phyloP scores from a whole-genome alignment of 257 asterid genomes.

The Solanum pennellii region DNA sequence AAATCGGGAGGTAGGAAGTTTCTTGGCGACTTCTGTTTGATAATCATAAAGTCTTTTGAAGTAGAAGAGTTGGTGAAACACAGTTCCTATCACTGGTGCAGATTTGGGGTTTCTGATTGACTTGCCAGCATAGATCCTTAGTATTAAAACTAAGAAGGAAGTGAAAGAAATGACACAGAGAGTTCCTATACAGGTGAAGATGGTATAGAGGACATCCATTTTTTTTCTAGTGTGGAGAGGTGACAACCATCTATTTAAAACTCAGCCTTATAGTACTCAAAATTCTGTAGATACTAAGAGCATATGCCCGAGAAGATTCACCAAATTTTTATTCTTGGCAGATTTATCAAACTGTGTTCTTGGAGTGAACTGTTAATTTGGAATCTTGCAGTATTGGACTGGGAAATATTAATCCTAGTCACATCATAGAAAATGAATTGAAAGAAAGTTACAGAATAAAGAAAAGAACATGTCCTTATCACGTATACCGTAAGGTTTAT shows the following conservation, averaged over 20 bases:
- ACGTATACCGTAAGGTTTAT: background rate
- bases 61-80: slow-evolving; percentile 47
- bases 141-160: slow-evolving; percentile 14
- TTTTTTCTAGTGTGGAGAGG: background rate
- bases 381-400: background rate
- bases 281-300: background rate
- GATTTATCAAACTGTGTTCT: background rate
- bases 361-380: background rate
- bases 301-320: background rate
- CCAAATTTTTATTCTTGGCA: background rate
- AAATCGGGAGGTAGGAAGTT: slow-evolving; percentile 29
- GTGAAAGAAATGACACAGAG: background rate
- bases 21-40: slow-evolving; percentile 28
- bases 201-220: background rate
- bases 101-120: slow-evolving; percentile 27
- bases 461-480: background rate
- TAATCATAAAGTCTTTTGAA: slow-evolving; percentile 41
- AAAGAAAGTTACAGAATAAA: background rate
- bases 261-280: background rate
- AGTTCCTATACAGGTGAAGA: slow-evolving; percentile 6
- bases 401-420: background rate
- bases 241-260: background rate
- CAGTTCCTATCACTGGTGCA: slow-evolving; percentile 62
- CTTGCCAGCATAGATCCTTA: slow-evolving; percentile 32
- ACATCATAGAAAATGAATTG: background rate